Conservation (phyloP, 768 basidiomycete species). For the Rhizopogon vinicolor region DNA sequence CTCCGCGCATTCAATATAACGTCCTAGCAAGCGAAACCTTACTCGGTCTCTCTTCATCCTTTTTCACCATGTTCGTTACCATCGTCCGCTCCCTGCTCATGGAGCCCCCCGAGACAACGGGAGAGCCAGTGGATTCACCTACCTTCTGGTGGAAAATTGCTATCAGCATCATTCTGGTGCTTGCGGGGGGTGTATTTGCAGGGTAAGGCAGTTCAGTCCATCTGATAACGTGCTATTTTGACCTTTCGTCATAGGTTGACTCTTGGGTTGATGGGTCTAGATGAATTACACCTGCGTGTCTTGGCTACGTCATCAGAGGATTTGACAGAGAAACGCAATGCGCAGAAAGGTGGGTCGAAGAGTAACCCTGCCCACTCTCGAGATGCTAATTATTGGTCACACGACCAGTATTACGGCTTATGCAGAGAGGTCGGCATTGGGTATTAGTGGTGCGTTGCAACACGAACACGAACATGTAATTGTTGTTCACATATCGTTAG, state of each 20-base stretch:
- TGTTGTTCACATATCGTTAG: constrained; percentile 28
- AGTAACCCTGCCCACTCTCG: neutral
- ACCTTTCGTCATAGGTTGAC: constrained; percentile 54
- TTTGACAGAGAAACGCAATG: constrained; percentile 59
- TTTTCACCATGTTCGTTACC: constrained; percentile 11
- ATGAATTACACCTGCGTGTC: constrained; percentile 87
- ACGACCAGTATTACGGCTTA: constrained; percentile 43
- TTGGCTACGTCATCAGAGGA: constrained; percentile 81
- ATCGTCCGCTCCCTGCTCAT: constrained; percentile 1
- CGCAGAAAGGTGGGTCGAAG: constrained; percentile 52
- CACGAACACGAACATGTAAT: neutral
- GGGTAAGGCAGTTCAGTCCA: constrained; percentile 50
- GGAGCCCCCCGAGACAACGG: constrained; percentile 1
- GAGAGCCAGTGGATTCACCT: constrained; percentile 42
- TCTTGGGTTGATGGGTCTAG: constrained; percentile 90
- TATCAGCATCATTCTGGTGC: constrained; percentile 64
- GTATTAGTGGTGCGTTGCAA: constrained; percentile 70
- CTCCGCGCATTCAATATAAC: neutral
- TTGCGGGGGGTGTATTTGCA: constrained; percentile 88
- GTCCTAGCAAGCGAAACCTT: neutral
- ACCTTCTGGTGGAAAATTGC: constrained; percentile 74
- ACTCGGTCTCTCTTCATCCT: neutral
- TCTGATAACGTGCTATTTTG: neutral
- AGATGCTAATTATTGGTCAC: constrained; percentile 3
- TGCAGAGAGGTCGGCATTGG: constrained; percentile 80